Conservation (phyloP, 495 filamentous ascomycete species). For the Hypoxylon fuscum region DNA sequence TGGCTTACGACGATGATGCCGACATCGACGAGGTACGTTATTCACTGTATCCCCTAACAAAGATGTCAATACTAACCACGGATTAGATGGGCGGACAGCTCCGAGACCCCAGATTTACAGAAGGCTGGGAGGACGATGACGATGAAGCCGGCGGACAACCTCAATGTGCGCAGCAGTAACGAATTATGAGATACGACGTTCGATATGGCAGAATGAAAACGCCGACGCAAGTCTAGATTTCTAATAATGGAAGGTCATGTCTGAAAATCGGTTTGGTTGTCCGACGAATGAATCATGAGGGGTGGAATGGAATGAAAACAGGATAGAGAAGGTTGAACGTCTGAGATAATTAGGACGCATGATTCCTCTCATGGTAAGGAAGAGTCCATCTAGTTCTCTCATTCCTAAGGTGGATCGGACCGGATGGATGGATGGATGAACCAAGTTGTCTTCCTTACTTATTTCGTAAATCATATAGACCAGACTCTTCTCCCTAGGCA, state of each 20-base stretch:
- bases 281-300: constrained; percentile 3
- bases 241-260: constrained; percentile 2
- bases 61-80: constrained; percentile 40
- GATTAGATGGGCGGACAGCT: constrained; percentile 66
- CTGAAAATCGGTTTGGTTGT: constrained; percentile 7
- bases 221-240: constrained; percentile 15
- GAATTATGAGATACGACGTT: constrained; percentile 34
- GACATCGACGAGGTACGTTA: constrained; percentile 77
- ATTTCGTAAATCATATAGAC: constrained; percentile 19
- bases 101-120: constrained; percentile 72
- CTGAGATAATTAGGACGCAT: neutral
- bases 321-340: constrained; percentile 9
- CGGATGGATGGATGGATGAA: too few species aligned
- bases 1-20: constrained; percentile 81
- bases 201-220: constrained; percentile 25
- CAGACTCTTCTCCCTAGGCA: constrained; percentile 5
- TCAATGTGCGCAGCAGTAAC: constrained; percentile 90
- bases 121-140: constrained; percentile 84
- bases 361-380: neutral
- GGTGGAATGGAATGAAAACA: neutral
- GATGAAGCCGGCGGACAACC: constrained; percentile 61
- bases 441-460: too few species aligned
- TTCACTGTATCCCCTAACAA: constrained; percentile 13
- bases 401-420: too few species aligned
- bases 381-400: too few species aligned